Conservation (phyloP, 768 basidiomycete genomes). For the Amanita inopinata region DNA sequence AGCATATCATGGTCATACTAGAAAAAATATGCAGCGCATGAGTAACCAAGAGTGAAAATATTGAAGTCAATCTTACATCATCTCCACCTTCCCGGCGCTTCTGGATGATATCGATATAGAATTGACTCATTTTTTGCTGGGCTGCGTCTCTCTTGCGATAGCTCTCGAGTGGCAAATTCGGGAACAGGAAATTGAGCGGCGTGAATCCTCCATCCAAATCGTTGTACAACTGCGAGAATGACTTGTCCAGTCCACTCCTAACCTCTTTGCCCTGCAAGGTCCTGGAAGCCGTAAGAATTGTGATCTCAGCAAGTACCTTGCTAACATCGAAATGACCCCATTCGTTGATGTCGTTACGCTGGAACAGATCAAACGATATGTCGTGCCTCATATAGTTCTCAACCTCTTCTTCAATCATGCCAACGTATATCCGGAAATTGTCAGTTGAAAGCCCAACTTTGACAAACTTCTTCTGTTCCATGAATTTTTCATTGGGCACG, state of each 20-base stretch:
- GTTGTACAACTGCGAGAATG: slow-evolving; percentile 75
- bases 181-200: slow-evolving; percentile 91
- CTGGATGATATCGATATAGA: slow-evolving; percentile 81
- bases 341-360: slow-evolving; percentile 56
- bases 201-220: slow-evolving; percentile 96
- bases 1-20: slow-evolving; percentile 86
- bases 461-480: slow-evolving; percentile 99
- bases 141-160: slow-evolving; percentile 86
- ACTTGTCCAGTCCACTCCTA: slow-evolving; percentile 64
- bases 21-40: slow-evolving; percentile 6
- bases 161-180: slow-evolving; percentile 82
- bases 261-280: slow-evolving; percentile 94
- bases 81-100: slow-evolving; percentile 49
- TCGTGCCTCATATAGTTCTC: slow-evolving; percentile 64
- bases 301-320: slow-evolving; percentile 74
- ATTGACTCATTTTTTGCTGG: slow-evolving; percentile 87
- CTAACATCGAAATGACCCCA: slow-evolving; percentile 76
- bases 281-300: slow-evolving; percentile 87
- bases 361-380: slow-evolving; percentile 48
- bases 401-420: slow-evolving; percentile 72
- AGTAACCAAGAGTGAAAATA: neutral
- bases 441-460: slow-evolving; percentile 92
- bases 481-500: slow-evolving; percentile 89
- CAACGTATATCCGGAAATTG: slow-evolving; percentile 78
- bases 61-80: slow-evolving; percentile 23